phyloP scores from a whole-genome alignment of 257 asterid genomes.

The Solanum tacnaense region DNA sequence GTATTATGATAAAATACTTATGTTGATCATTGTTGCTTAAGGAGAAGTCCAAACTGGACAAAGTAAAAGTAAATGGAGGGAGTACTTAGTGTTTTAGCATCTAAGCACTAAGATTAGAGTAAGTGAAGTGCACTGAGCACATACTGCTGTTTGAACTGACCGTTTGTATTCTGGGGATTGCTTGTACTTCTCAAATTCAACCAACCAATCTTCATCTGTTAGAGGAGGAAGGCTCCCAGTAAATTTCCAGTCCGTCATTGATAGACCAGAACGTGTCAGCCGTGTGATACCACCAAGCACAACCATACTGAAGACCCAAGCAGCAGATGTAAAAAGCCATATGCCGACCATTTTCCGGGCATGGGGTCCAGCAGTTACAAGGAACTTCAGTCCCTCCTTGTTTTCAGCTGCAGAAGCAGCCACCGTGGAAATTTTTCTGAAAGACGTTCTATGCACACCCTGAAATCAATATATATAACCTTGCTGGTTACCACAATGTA shows the following conservation, averaged over 20 bases:
- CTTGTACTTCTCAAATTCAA: conserved; percentile 87
- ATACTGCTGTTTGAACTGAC: conserved; percentile 29
- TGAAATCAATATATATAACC: conserved; percentile 10
- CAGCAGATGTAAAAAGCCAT: conserved; percentile 90
- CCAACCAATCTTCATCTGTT: conserved; percentile 69
- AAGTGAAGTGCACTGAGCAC: neutral
- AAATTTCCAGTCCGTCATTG: conserved; percentile 99
- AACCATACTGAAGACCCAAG: conserved; percentile 97
- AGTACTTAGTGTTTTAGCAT: neutral
- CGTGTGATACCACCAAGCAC: conserved; percentile 93
- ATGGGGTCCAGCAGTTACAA: conserved; percentile 76
- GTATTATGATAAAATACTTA: too few species aligned
- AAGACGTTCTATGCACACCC: conserved; percentile 29
- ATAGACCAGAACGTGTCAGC: conserved; percentile 87
- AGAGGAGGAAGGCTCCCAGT: conserved; percentile 89
- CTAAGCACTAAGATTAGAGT: neutral
- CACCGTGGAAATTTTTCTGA: conserved; percentile 43
- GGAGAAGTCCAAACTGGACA: too few species aligned
- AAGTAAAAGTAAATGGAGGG: too few species aligned
- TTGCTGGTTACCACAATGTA: neutral
- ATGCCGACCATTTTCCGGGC: conserved; percentile 81
- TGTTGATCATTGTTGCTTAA: too few species aligned
- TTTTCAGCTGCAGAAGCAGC: conserved; percentile 34
- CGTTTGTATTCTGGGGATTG: conserved; percentile 84
- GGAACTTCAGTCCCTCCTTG: conserved; percentile 45